These are phyloP conservation scores for Apiospora aurea DNA, from an alignment of 2,329 filamentous ascomycete species.

Conservation along the genomic window DNA sequence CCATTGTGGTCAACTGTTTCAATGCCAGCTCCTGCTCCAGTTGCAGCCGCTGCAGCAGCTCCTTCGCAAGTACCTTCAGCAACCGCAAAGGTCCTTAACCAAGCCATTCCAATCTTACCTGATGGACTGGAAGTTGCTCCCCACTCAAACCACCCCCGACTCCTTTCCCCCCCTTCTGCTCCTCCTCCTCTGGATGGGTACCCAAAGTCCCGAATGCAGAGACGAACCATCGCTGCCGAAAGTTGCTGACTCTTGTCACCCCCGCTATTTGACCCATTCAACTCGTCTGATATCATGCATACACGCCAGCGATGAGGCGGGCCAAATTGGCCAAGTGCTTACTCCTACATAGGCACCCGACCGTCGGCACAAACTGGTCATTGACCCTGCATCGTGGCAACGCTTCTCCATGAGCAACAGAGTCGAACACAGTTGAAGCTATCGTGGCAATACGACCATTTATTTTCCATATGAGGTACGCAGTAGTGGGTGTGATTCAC, in stretches of 20 bases:
- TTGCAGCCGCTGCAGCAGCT: background rate
- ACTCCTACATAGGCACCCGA: constrained; percentile 2
- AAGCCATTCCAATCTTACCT: constrained; percentile 17
- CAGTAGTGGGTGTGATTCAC: background rate
- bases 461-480: background rate
- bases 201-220: constrained; percentile 10
- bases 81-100: background rate
- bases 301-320: background rate
- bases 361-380: background rate
- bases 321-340: constrained; percentile 2
- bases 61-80: background rate
- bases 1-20: constrained; percentile 14
- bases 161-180: background rate
- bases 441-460: background rate
- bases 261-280: constrained; percentile 5
- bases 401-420: background rate
- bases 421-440: background rate
- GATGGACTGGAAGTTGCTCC: background rate
- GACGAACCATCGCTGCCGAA: background rate
- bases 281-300: constrained; percentile 14
- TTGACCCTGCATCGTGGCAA: background rate
- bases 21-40: constrained; percentile 7
- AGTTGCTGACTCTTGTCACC: constrained; percentile 2
- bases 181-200: background rate
- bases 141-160: constrained; percentile 4